Evolutionary conservation across 495 filamentous ascomycete species (phyloP), one percentile per base, ranked within the genome.

Genomic region (Podospora didyma): DNA sequence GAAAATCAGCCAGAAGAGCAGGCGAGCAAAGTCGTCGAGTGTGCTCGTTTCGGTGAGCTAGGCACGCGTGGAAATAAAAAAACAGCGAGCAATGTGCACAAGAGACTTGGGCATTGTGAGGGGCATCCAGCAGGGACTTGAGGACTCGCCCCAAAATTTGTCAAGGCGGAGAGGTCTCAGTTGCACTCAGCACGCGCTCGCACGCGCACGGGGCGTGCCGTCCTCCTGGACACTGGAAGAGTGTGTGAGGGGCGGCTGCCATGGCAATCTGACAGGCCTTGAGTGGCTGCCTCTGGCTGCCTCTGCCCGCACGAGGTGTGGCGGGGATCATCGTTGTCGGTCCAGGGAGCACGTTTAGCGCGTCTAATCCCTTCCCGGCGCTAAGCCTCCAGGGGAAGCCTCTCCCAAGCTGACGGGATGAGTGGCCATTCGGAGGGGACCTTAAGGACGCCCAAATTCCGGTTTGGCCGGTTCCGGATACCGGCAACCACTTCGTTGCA

Each of bases 151-250:
- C 51, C 46, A 23, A 35, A 34, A 58, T 54, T 54, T 64, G 53
- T 48, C 19, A 55, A 45, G 17, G 31, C 10, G 20, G 49, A 39
- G 39, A 57, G 57, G 37, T 48, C 58, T 55, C 55, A 51, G 59
- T 53, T 57, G 48, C 56, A 49, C 59, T 22, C 17, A 31, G 51
- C 59, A 39, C 57, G 31, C 45, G 26, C 45, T 45, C 35, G 46
- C 49, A 56, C 52, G 62, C 20, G 58, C 58, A 61, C 49, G 58
- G 51, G 51, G 54, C 54, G 22, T 48, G 56, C 52, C 53, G 42
- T 20, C 37, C 44, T 22, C 51, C 53, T 64, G 54, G 59, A 51
- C 54, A 39, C 39, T 17, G 10, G 34, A 42, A 14, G n/a, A 42
- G n/a, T 42, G 39, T 14, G n/a, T 10, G n/a, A 14, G 12, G 12